Evolutionary conservation across 257 asterid genomes (phyloP), one percentile per base, ranked within the genome.

Genomic region (Orobanche coerulescens): DNA sequence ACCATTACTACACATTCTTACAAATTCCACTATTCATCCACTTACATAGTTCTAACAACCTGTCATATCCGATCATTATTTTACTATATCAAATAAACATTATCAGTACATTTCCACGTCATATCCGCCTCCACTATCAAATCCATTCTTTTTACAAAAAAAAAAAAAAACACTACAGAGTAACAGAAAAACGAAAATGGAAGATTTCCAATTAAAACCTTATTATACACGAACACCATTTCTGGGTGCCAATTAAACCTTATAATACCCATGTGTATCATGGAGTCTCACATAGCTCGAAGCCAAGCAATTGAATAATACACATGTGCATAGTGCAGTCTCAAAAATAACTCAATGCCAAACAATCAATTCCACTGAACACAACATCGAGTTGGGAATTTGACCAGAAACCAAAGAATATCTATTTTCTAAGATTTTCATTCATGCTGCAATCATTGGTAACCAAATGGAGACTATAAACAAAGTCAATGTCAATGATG

Each of bases 401-500:
- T 43, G 44, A 26, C 44, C 14, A 48, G 7, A 28, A 67, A 43
- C 37, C 23, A 0, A 16, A 69, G n/a, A 48, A 47, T 26, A 48
- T n/a, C 31, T 16, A 47, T 39, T 36, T 14, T 26, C 36, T 7
- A 33, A 8, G 6, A 57, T 44, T 50, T 25, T 43, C 61, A 61
- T 31, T 18, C 37, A 23, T 69, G 34, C 63, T 28, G 57, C 44
- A 61, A 62, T 7, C 18, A 20, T 18, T 53, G 59, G 51, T 51
- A 42, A 48, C 11, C 36, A 37, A 66, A 55, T 19, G 33, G 14
- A 43, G 25, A 65, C 31, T 7, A 66, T 42, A 28, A 28, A 57
- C 20, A 40, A 54, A 62, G 68, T 33, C 61, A 44, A 19, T 16
- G 68, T 33, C 61, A 44, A 19, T 16, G 64, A 51, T 56, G 50